Evolutionary conservation across 2,329 filamentous ascomycete species (phyloP), one percentile per base, ranked within the genome.

Genomic region (Colletotrichum tanaceti): DNA sequence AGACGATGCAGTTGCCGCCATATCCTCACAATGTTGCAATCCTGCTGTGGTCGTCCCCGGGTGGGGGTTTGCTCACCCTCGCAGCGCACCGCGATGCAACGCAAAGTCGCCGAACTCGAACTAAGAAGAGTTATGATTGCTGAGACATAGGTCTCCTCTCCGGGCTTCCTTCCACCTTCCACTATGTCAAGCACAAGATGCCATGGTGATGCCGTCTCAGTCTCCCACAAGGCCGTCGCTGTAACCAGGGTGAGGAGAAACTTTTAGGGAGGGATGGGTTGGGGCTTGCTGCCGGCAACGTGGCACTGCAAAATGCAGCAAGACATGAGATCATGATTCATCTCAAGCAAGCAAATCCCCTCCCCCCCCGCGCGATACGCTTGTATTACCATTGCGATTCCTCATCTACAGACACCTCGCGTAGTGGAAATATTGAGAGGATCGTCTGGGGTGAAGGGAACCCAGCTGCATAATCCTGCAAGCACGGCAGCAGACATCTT

Each of bases 271-370:
- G 63, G 63, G 28, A 39, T 13, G 39, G 18, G 32, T 44, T 22
- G 38, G 58, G 46, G 35, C 44, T 50, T 50, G 24, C 35, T 18
- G 43, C 28, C 41, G 43, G 50, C 47, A 61, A n/a, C 20, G 28
- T 32, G 38, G 35, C 58, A 16, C 16, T 46, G 49, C 22, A 43
- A 32, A 35, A 35, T 64, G 32, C 46, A 62, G 16, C 46, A n/a
- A 53, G 28, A 63, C 28, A 32, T 7, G n/a, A 32, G 7, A 32
- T 32, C 60, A 39, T 54, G 63, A 54, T 49, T n/a, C n/a, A n/a
- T 18, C 41, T 64, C 47, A 58, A 46, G 60, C 60, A 68, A 58
- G 41, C 18, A n/a, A n/a, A n/a, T n/a, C n/a, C n/a, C n/a, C n/a
- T n/a, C n/a, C n/a, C n/a, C n/a, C n/a, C n/a, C n/a, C n/a, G n/a